phyloP scores from a whole-genome alignment of 345 rosid species.

The Geranium brycei region DNA sequence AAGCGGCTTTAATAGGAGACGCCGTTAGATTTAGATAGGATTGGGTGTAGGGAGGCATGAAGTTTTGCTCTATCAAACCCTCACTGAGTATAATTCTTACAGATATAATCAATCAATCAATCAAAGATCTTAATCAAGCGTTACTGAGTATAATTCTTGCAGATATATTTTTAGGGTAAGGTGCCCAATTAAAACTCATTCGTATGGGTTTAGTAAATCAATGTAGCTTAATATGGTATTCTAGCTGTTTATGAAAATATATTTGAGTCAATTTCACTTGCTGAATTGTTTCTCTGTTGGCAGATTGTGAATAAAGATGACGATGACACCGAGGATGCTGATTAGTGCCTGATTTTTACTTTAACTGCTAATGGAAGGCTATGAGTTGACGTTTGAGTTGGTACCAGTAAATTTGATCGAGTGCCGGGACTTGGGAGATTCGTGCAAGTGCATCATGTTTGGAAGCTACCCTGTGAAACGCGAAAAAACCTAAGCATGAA shows the following conservation, averaged over 20 bases:
- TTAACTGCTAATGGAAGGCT: too few species aligned
- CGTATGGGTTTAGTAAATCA: background rate
- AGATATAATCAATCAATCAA: too few species aligned
- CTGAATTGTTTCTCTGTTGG: constrained; percentile 5
- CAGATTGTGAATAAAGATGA: constrained; percentile 55
- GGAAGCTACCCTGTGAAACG: too few species aligned
- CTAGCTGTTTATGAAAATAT: background rate
- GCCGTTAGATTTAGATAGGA: background rate
- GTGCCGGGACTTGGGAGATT: too few species aligned
- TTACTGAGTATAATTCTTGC: background rate
- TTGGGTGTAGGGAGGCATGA: background rate
- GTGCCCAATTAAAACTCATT: background rate
- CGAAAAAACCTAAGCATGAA: too few species aligned
- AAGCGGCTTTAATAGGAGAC: background rate
- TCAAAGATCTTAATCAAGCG: too few species aligned
- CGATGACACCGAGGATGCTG: constrained; percentile 20
- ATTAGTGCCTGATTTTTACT: constrained; percentile 9
- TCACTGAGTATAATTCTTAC: background rate
- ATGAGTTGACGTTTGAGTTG: too few species aligned
- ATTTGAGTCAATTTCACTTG: background rate
- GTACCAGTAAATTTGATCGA: too few species aligned
- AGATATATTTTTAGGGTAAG: too few species aligned
- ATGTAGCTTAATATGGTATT: background rate
- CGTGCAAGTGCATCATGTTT: too few species aligned
- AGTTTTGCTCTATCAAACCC: background rate